Percentiles rank a stretch among this genome's conserved stretches.
Conservation (phyloP, 106 monocot species). For the Acorus calamus region DNA sequence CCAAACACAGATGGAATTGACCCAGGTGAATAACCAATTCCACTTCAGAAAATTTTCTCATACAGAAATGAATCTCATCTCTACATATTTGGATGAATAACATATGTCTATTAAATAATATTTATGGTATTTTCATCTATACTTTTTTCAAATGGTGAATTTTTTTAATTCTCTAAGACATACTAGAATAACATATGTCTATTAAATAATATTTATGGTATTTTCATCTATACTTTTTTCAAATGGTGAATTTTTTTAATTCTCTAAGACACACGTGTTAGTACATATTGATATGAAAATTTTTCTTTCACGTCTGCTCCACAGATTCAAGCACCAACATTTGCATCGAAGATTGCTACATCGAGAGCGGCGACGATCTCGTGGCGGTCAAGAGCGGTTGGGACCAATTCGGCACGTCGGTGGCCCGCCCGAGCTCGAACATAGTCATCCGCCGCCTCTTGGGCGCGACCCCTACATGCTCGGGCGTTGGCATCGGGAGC, state of each 20-base stretch:
- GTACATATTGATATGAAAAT: too few species aligned
- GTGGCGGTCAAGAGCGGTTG: slow-evolving; percentile 92
- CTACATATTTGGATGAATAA: too few species aligned
- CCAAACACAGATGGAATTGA: slow-evolving; percentile 98
- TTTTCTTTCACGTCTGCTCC: neutral
- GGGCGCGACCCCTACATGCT: slow-evolving; percentile 88
- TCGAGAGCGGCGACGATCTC: slow-evolving; percentile 87
- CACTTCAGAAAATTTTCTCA: neutral
- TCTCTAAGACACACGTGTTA: neutral
- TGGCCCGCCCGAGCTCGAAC: slow-evolving; percentile 55
- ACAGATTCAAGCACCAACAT: slow-evolving; percentile 72
- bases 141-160: too few species aligned
- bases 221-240: too few species aligned
- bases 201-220: too few species aligned
- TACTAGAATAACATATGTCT: too few species aligned
- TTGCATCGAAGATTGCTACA: slow-evolving; percentile 89
- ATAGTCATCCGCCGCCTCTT: slow-evolving; percentile 57
- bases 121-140: too few species aligned
- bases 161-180: too few species aligned
- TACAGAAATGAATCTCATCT: too few species aligned
- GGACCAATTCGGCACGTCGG: slow-evolving; percentile 73
- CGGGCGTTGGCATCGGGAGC: slow-evolving; percentile 81
- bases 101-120: too few species aligned
- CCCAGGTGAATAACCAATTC: slow-evolving; percentile 40
- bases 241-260: too few species aligned